phyloP scores from a whole-genome alignment of 73 alveolate genomes.

The Paramecium octaurelia region DNA sequence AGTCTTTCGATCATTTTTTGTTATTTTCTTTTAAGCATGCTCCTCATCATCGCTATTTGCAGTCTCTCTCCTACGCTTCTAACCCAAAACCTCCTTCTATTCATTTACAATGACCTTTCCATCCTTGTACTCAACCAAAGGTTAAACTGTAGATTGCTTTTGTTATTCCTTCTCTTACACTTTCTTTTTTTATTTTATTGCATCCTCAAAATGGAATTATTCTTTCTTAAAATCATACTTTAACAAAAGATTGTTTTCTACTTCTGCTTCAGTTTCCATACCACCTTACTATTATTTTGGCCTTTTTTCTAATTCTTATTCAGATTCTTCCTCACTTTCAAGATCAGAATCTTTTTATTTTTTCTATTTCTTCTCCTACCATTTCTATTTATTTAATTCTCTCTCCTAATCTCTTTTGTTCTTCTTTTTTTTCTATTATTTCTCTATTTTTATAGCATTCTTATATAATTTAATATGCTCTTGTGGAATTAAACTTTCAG shows the following conservation, averaged over 20 bases:
- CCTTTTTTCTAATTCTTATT: background rate
- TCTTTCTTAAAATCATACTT: slow-evolving; percentile 43
- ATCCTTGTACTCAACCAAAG: slow-evolving; percentile 48
- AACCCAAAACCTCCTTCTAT: slow-evolving; percentile 37
- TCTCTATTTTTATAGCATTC: slow-evolving; percentile 32
- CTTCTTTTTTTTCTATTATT: slow-evolving; percentile 36
- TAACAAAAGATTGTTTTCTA: slow-evolving; percentile 43
- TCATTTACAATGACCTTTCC: slow-evolving; percentile 54
- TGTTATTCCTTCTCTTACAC: background rate
- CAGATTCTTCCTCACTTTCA: background rate
- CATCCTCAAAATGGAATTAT: slow-evolving; percentile 55
- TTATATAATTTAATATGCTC: slow-evolving; percentile 49
- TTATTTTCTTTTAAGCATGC: background rate
- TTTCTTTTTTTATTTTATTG: slow-evolving; percentile 25
- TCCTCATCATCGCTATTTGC: slow-evolving; percentile 34
- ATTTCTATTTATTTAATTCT: background rate
- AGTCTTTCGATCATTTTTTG: background rate
- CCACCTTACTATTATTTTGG: background rate
- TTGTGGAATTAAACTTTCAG: slow-evolving; percentile 31
- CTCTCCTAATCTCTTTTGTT: background rate
- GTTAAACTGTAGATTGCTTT: background rate
- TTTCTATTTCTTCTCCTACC: slow-evolving; percentile 13
- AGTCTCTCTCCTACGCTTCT: slow-evolving; percentile 53
- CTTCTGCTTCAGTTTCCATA: slow-evolving; percentile 34
- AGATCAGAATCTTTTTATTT: slow-evolving; percentile 6